Evolutionary conservation across 768 basidiomycete genomes (phyloP).

Genomic region (Peribolospora baueri): DNA sequence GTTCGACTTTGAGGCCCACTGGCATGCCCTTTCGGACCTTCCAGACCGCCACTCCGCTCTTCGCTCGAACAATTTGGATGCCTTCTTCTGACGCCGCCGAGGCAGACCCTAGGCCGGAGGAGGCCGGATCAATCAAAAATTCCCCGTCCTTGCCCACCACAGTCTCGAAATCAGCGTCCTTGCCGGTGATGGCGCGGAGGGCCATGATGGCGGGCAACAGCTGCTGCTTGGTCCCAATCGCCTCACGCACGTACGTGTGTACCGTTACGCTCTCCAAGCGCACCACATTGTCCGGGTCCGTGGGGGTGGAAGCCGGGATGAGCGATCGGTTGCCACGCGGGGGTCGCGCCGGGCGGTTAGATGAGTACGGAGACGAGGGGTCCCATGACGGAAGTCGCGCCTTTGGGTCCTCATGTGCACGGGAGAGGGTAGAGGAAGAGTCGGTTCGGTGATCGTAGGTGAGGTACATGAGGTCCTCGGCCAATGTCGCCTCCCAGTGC

Average conservation of each 20-base stretch:
- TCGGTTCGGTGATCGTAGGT: conserved; percentile 50
- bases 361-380: conserved; percentile 55
- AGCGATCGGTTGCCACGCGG: conserved; percentile 37
- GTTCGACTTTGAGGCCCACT: conserved; percentile 65
- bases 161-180: conserved; percentile 28
- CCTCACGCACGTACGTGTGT: conserved; percentile 65
- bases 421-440: conserved; percentile 30
- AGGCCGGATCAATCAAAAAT: too few species aligned
- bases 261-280: conserved; percentile 60
- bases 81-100: conserved; percentile 28
- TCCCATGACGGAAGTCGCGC: conserved; percentile 21
- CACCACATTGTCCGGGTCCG: conserved; percentile 44
- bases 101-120: too few species aligned
- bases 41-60: conserved; percentile 56
- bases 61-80: conserved; percentile 41
- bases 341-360: conserved; percentile 48
- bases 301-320: conserved; percentile 30
- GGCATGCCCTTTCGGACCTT: conserved; percentile 52
- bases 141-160: too few species aligned
- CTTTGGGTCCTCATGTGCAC: conserved; percentile 19
- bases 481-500: conserved; percentile 61
- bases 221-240: conserved; percentile 39
- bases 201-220: conserved; percentile 72
- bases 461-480: conserved; percentile 82
- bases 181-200: conserved; percentile 62